phyloP scores from a whole-genome alignment of 2,329 filamentous ascomycete species.

The Endothia cerciana region DNA sequence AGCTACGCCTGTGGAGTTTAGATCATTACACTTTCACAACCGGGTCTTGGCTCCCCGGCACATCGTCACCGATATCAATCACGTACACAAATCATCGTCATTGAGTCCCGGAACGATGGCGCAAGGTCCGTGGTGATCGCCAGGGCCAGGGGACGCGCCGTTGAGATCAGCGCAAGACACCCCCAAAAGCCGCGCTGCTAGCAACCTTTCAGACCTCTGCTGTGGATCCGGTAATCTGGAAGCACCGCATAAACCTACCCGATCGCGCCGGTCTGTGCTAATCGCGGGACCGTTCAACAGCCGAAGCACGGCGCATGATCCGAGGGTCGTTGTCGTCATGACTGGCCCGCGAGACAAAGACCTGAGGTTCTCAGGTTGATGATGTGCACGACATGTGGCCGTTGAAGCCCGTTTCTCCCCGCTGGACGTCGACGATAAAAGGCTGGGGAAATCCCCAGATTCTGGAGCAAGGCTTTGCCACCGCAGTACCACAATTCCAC shows the following conservation, averaged over 20 bases:
- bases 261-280: not conserved
- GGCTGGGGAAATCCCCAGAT: constrained; percentile 16
- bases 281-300: not conserved
- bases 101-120: constrained; percentile 2
- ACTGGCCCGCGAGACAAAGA: not conserved
- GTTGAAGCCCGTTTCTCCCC: not conserved
- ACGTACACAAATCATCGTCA: constrained; percentile 13
- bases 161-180: not conserved
- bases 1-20: not conserved
- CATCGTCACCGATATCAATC: constrained; percentile 5
- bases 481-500: constrained; percentile 8
- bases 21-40: not conserved
- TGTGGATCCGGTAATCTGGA: not conserved
- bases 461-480: not conserved
- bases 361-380: not conserved
- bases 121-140: constrained; percentile 5
- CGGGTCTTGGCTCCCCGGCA: not conserved
- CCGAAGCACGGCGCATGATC: not conserved
- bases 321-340: constrained; percentile 25
- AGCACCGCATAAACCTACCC: not conserved
- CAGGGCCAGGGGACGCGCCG: constrained; percentile 19
- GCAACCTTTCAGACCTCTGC: not conserved
- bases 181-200: not conserved
- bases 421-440: constrained; percentile 17
- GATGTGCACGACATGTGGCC: not conserved